phyloP scores from a whole-genome alignment of 2,329 filamentous ascomycete species.

The Cytospora piceicola region DNA sequence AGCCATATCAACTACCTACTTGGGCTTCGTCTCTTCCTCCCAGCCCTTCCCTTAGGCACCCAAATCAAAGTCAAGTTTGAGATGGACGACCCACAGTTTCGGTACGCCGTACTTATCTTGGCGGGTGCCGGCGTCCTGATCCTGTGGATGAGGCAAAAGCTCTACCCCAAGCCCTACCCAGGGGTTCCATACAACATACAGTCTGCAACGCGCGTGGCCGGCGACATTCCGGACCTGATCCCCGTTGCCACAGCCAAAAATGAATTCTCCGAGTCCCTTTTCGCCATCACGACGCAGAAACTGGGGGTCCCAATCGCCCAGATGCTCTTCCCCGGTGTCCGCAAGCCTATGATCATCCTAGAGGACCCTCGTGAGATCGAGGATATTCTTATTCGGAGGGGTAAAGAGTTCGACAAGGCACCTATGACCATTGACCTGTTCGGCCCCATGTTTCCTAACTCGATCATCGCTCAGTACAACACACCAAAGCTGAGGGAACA shows the following conservation, averaged over 20 bases:
- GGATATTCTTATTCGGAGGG: constrained; percentile 38
- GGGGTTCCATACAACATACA: constrained; percentile 11
- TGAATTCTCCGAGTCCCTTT: constrained; percentile 12
- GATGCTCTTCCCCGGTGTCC: constrained; percentile 33
- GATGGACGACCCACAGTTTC: background rate
- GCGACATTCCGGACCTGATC: constrained; percentile 9
- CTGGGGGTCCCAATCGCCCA: constrained; percentile 34
- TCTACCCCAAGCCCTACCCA: constrained; percentile 14
- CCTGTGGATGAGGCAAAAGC: constrained; percentile 1
- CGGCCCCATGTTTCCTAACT: constrained; percentile 35
- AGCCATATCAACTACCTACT: too few species aligned
- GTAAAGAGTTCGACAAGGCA: constrained; percentile 41
- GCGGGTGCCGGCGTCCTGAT: background rate
- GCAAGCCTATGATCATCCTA: constrained; percentile 34
- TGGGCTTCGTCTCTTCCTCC: too few species aligned
- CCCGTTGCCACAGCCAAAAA: constrained; percentile 7
- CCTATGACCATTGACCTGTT: constrained; percentile 34
- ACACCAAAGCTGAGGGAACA: constrained; percentile 35
- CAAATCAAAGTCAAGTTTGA: background rate
- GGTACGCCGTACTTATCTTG: background rate
- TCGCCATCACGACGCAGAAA: constrained; percentile 16
- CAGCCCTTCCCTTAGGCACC: background rate
- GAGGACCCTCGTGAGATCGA: constrained; percentile 37
- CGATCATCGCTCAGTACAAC: constrained; percentile 36
- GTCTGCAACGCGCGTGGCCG: constrained; percentile 1